These are phyloP conservation scores for Xylaria intraflava DNA, from an alignment of 495 filamentous ascomycete genomes.

Conservation along the genomic window DNA sequence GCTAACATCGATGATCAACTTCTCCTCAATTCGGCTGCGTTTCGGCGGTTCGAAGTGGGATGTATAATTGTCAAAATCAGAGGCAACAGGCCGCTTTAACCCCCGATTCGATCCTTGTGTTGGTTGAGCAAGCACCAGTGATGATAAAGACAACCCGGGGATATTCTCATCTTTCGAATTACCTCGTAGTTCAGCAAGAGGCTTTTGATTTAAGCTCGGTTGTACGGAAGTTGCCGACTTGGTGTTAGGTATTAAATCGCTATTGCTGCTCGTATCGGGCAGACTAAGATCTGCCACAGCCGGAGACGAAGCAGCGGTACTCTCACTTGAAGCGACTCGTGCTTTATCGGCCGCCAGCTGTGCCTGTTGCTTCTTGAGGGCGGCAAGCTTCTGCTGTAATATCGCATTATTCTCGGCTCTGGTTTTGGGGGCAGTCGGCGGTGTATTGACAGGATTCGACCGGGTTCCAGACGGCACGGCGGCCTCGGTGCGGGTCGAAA, in stretches of 20 bases:
- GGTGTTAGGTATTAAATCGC: not conserved
- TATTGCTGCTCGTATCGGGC: not conserved
- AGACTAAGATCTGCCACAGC: not conserved
- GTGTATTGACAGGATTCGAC: constrained; percentile 11
- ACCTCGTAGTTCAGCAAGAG: constrained; percentile 9
- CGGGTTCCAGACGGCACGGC: constrained; percentile 5
- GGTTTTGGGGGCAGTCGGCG: constrained; percentile 25
- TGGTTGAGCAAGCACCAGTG: constrained; percentile 8
- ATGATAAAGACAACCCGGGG: constrained; percentile 17
- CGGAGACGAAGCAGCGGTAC: constrained; percentile 1
- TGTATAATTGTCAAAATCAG: constrained; percentile 66
- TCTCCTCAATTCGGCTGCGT: constrained; percentile 46
- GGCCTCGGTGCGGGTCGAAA: constrained; percentile 4
- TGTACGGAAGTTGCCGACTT: not conserved
- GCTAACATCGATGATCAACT: constrained; percentile 73
- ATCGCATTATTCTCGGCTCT: constrained; percentile 39
- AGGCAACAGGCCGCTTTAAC: constrained; percentile 78
- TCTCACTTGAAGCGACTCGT: constrained; percentile 3
- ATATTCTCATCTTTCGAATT: constrained; percentile 16
- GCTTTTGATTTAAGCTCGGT: not conserved
- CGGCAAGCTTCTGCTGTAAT: constrained; percentile 42
- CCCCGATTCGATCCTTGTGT: constrained; percentile 15
- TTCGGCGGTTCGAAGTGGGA: constrained; percentile 43
- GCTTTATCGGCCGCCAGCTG: constrained; percentile 27
- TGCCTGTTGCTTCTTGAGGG: constrained; percentile 40